phyloP scores from a whole-genome alignment of 257 asterid genomes.

The Lavandula angustifolia region DNA sequence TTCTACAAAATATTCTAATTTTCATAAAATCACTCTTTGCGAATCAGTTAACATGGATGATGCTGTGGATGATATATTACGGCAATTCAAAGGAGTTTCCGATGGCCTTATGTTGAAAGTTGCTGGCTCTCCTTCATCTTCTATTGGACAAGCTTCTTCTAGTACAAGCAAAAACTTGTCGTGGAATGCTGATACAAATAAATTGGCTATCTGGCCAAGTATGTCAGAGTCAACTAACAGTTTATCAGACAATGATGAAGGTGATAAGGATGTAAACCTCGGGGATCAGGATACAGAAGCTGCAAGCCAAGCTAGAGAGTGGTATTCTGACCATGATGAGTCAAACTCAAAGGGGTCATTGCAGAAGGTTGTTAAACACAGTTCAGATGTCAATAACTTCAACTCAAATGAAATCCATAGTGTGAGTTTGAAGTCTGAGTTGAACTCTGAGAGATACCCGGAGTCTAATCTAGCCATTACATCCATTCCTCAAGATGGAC shows the following conservation, averaged over 20 bases:
- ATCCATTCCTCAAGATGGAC: conserved; percentile 62
- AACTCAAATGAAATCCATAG: conserved; percentile 45
- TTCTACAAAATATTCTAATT: conserved; percentile 9
- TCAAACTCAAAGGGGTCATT: conserved; percentile 55
- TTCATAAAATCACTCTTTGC: conserved; percentile 22
- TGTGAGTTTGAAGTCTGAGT: conserved; percentile 45
- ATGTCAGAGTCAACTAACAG: conserved; percentile 72
- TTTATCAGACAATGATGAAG: conserved; percentile 77
- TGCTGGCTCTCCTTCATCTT: conserved; percentile 60
- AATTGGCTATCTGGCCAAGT: conserved; percentile 52
- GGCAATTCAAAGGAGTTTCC: conserved; percentile 97
- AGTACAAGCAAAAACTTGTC: conserved; percentile 54
- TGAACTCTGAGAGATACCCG: conserved; percentile 41
- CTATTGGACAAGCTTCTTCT: conserved; percentile 50
- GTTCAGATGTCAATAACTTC: conserved; percentile 46
- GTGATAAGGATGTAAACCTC: conserved; percentile 59
- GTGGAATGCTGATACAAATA: conserved; percentile 72
- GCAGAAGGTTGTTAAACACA: conserved; percentile 51
- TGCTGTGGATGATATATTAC: conserved; percentile 97
- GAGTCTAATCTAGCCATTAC: conserved; percentile 56
- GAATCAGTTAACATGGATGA: conserved; percentile 92
- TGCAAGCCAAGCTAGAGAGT: conserved; percentile 51
- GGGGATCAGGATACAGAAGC: conserved; percentile 51
- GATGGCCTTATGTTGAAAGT: conserved; percentile 78
- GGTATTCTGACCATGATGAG: conserved; percentile 75